Percentiles rank a stretch among this genome's conserved stretches.
These are phyloP conservation scores for Pichia heedii DNA, from an alignment of 805 yeast genomes.

Conservation along the genomic window DNA sequence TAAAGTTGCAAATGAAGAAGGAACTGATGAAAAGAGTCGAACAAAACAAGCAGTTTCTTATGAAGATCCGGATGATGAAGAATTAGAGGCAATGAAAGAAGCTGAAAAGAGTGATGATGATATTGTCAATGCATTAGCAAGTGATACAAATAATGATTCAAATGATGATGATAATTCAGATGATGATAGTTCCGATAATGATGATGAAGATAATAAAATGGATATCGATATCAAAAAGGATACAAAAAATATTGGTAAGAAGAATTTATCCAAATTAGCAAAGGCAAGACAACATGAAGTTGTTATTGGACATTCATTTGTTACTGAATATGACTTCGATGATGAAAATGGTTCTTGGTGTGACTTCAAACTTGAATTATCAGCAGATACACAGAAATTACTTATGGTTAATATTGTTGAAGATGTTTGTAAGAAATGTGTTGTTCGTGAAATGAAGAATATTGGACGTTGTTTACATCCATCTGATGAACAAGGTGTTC, in stretches of 20 bases:
- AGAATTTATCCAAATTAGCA: constrained; percentile 48
- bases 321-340: constrained; percentile 81
- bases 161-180: constrained; percentile 34
- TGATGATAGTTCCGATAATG: constrained; percentile 29
- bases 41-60: constrained; percentile 84
- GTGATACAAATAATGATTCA: constrained; percentile 32
- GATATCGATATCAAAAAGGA: constrained; percentile 11
- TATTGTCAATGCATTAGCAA: constrained; percentile 34
- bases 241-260: constrained; percentile 13
- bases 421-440: constrained; percentile 79
- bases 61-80: constrained; percentile 94
- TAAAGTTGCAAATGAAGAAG: constrained; percentile 28
- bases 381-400: constrained; percentile 81
- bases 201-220: constrained; percentile 22
- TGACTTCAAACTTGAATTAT: constrained; percentile 73
- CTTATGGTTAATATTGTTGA: constrained; percentile 96
- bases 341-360: constrained; percentile 88
- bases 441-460: constrained; percentile 83
- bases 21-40: constrained; percentile 42
- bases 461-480: constrained; percentile 94
- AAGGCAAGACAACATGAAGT: constrained; percentile 82
- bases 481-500: constrained; percentile 54
- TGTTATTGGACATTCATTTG: constrained; percentile 59
- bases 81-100: constrained; percentile 77
- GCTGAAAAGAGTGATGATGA: constrained; percentile 76